Base-by-base conservation (phyloP, 345 rosid species). In the Corchorus capsularis region DNA sequence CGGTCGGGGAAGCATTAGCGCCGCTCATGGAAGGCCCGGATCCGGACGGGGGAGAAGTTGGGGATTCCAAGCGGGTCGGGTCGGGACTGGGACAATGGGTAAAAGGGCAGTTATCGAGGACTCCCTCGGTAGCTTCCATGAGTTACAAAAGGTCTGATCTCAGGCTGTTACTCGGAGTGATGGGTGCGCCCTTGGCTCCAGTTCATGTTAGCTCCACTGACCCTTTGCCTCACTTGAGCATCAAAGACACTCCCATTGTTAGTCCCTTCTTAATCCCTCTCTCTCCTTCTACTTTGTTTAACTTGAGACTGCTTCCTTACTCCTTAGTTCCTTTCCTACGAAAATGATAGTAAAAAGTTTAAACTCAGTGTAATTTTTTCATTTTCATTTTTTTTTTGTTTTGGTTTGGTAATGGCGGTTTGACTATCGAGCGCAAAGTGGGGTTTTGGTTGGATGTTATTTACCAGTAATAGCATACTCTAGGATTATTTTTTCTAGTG, bases 141-240 rank as follows among this genome's bases (percentile, higher is more conserved):
- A 86, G 87, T 65, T 86, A 81, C 71, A 85, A 78, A 77, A 81
- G 91, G 81, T 87, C 90, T 65, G 98, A 95, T 89, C 87, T 92
- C 80, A 88, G 96, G 71, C 77, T 95, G 53, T 78, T 95, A 79
- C 87, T 95, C 3, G 97, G 99, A 3, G 98, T 93, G 6, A 83
- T 95, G 86, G 99, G 96, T 43, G 96, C 99, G 16, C 98, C 99
- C 53, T 89, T 95, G 39, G 98, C 96, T 77, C 98, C 98, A 0
- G 86, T 93, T 63, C 90, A 86, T 72, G 96, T 92, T 78, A 85
- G 89, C 83, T 63, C 81, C 70, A 78, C 88, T 1, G 97, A 92
- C 61, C 93, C 96, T 78, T 74, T 86, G 79, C 98, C 98, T 79
- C 96, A 93, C 80, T 92, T 95, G 69, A 86, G 94, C 76, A 88